Conservation (phyloP, 345 rosid genomes). For the Lenwebbia sp. region DNA sequence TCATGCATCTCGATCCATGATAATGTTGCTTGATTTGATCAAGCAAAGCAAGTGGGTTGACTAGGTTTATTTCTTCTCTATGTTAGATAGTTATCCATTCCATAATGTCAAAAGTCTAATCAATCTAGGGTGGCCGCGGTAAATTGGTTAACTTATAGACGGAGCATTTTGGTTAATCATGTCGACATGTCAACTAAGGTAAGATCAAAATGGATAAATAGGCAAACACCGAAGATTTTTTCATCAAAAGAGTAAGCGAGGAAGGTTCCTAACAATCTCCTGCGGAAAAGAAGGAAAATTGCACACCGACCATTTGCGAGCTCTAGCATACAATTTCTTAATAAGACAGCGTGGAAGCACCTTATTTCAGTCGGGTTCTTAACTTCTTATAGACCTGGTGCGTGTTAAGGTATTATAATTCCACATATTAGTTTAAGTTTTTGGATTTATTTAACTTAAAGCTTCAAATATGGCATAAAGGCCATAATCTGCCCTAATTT, state of each 20-base stretch:
- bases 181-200: not conserved
- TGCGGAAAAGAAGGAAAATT: not conserved
- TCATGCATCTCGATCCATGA: not conserved
- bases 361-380: not conserved
- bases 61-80: not conserved
- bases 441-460: no score
- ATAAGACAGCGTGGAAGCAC: not conserved
- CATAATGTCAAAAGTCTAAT: not conserved
- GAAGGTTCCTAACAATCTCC: not conserved
- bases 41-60: not conserved
- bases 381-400: not conserved
- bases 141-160: not conserved
- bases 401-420: not conserved
- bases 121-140: not conserved
- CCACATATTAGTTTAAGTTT: not conserved
- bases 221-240: not conserved
- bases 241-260: not conserved
- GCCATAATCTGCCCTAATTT: no score
- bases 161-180: not conserved
- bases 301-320: not conserved
- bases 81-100: not conserved
- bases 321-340: not conserved
- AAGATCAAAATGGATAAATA: not conserved
- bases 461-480: no score
- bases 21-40: not conserved